Percentiles rank a stretch among this genome's conserved stretches.
Evolutionary conservation across 306 rosid genomes (phyloP).

Genomic region (Inga leiocalycina): DNA sequence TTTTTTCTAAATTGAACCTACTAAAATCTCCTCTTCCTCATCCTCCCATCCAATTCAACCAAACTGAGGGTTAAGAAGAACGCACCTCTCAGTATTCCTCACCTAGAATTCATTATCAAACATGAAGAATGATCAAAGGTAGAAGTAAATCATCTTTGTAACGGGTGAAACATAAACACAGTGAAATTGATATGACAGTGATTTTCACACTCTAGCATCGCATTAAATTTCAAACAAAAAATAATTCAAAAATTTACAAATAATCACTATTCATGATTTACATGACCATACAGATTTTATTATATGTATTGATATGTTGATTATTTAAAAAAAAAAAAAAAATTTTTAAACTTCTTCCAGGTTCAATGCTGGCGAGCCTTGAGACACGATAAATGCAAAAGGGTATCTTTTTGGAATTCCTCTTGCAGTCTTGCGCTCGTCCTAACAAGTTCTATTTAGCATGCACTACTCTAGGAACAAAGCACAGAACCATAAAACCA

Average conservation of each 20-base stretch:
- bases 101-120: too few relatives aligned
- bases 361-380: background rate
- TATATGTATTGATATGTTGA: background rate
- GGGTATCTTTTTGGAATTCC: background rate
- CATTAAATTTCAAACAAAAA: background rate
- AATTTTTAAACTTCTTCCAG: background rate
- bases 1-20: too few relatives aligned
- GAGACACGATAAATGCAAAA: background rate
- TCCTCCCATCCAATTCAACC: too few relatives aligned
- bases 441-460: background rate
- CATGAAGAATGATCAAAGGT: too few relatives aligned
- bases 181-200: background rate
- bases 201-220: background rate
- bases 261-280: background rate
- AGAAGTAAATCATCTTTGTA: too few relatives aligned
- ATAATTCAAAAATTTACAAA: background rate
- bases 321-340: background rate
- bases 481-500: background rate
- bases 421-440: background rate
- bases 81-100: too few relatives aligned
- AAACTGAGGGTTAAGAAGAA: too few relatives aligned
- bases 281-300: background rate
- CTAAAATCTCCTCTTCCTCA: too few relatives aligned
- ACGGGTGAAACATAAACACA: background rate
- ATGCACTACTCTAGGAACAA: background rate